A percentile compares a stretch with the other conserved stretches of the same genome.
These are phyloP conservation scores for Haemoproteus tartakovskyi DNA, from an alignment of 169 alveolate species.

Conservation along the genomic window DNA sequence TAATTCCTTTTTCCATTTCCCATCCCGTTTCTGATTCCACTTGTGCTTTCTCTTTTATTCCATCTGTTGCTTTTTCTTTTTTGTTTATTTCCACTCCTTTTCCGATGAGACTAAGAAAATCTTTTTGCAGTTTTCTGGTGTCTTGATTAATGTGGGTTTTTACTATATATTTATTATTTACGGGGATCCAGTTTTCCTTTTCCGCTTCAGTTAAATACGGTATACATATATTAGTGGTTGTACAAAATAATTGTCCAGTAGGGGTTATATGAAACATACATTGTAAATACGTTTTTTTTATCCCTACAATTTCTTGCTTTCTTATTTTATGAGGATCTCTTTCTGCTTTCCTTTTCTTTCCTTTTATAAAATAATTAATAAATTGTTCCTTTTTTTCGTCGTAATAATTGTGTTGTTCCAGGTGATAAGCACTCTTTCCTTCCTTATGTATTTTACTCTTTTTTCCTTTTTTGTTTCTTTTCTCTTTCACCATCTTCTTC, in stretches of 20 bases:
- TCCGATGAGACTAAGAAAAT: constrained; percentile 7
- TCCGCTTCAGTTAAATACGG: constrained; percentile 1
- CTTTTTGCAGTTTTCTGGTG: background rate
- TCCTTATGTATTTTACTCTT: too few relatives aligned
- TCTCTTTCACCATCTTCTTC: too few relatives aligned
- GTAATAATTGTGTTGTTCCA: constrained; percentile 29
- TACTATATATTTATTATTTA: constrained; percentile 10
- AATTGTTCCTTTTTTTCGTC: constrained; percentile 19
- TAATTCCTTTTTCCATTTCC: background rate
- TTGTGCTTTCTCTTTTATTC: too few relatives aligned
- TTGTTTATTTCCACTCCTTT: background rate
- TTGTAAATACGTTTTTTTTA: constrained; percentile 27
- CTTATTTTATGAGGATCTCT: background rate
- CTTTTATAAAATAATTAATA: constrained; percentile 18
- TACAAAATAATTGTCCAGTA: constrained; percentile 44
- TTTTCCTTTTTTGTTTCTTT: too few relatives aligned
- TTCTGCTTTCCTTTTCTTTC: background rate
- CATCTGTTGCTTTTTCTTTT: too few relatives aligned
- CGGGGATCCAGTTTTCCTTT: constrained; percentile 18
- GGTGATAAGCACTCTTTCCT: background rate
- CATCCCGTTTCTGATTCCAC: background rate
- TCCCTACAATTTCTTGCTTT: constrained; percentile 50
- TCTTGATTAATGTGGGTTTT: constrained; percentile 37
- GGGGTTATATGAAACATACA: constrained; percentile 31
- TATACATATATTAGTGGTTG: constrained; percentile 19